phyloP scores from a whole-genome alignment of 495 filamentous ascomycete genomes.

The Bryoglossum gracile region DNA sequence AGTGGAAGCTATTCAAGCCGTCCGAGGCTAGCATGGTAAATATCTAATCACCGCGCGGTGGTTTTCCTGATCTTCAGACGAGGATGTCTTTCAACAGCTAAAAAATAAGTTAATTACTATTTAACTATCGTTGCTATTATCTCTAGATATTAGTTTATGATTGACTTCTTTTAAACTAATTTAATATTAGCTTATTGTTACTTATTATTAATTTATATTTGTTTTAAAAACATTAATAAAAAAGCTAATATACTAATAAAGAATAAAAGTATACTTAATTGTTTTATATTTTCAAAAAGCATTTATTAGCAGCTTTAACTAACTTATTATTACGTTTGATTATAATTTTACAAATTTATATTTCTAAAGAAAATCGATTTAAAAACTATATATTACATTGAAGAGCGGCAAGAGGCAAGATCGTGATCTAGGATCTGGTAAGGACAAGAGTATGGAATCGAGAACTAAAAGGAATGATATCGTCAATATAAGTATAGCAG shows the following conservation, averaged over 20 bases:
- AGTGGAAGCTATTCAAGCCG: conserved; percentile 36
- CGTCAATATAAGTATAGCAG: too few species aligned
- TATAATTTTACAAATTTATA: conserved; percentile 39
- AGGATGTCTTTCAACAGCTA: neutral
- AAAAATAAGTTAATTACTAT: conserved; percentile 21
- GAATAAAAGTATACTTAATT: too few species aligned
- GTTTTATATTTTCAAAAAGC: neutral
- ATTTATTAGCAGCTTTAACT: conserved; percentile 18
- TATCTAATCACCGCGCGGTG: conserved; percentile 39
- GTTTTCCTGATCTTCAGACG: conserved; percentile 2
- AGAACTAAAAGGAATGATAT: too few species aligned
- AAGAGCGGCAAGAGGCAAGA: conserved; percentile 37
- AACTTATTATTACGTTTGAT: conserved; percentile 41
- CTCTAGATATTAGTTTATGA: conserved; percentile 34
- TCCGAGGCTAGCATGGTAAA: conserved; percentile 37
- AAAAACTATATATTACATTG: conserved; percentile 38
- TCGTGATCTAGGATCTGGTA: conserved; percentile 33
- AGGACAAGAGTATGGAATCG: too few species aligned
- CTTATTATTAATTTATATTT: conserved; percentile 42
- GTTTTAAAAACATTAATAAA: too few species aligned
- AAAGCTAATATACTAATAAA: too few species aligned
- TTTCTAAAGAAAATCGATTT: conserved; percentile 38
- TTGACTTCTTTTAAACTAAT: neutral
- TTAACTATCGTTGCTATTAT: conserved; percentile 40
- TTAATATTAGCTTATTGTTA: conserved; percentile 22